Evolutionary conservation across 495 filamentous ascomycete genomes (phyloP), one percentile per base, ranked within the genome.

Genomic region (Evansstolkia leycettana): DNA sequence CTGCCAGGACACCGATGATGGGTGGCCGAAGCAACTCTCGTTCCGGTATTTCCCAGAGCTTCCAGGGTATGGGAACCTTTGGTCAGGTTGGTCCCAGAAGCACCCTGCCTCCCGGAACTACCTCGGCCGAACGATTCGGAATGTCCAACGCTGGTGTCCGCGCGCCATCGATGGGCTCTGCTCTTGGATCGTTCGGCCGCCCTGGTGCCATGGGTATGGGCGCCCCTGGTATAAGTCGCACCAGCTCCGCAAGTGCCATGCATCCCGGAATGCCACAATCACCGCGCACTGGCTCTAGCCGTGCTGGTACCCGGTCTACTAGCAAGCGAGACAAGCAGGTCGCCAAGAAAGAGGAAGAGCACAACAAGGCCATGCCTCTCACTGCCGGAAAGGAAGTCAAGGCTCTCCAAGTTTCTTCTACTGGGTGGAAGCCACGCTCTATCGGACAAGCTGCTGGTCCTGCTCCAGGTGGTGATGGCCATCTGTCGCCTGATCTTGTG

Each of bases 401-500:
- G 58, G 78, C 83, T 38, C 78, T 96, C 12, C 62, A 70, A 26
- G 55, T 76, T 8, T 78, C 84, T 1, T 42, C 69, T 6, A 72
- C 64, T 23, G 87, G 90, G 14, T 99, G 90, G 90, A 95, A 93
- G 60, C 82, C 90, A n/a, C 73, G 65, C 25, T 87, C 82, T 42
- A 40, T 90, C 37, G 69, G 59, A 23, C 54, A 57, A 36, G 51
- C 60, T 46, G 36, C 69, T 34, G 72, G 68, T 31, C 70, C 72
- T 23, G 64, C 73, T 41, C 70, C 73, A 37, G 63, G 64, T 43
- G 69, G 61, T 36, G 39, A 57, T 7, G 70, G 67, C 28, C 71
- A 82, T 46, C 66, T 99, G 65, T 67, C 89, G 39, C 92, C 90
- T 12, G 85, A 88, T 41, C 76, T 90, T 62, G 90, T 99, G 44